Conservation (phyloP, 2,329 filamentous ascomycete genomes). For the Neoarthrinium moseri region DNA sequence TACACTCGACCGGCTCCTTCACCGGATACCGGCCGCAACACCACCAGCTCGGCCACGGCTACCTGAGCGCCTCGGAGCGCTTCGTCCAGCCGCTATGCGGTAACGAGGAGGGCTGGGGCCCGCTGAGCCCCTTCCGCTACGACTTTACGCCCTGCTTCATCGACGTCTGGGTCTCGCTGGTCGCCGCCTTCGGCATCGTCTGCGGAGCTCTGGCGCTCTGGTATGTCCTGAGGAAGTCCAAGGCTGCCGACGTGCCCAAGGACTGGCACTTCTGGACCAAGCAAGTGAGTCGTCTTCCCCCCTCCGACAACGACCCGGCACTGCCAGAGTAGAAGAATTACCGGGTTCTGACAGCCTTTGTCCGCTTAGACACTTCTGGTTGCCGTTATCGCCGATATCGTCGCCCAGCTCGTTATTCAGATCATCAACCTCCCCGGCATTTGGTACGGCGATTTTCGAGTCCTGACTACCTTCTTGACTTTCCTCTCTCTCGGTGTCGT, state of each 20-base stretch:
- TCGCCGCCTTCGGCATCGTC: conserved; percentile 77
- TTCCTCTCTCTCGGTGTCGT: conserved; percentile 72
- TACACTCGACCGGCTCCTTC: conserved; percentile 59
- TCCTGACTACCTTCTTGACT: conserved; percentile 75
- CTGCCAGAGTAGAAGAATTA: too few species aligned
- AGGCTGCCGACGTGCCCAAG: conserved; percentile 66
- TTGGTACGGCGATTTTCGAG: conserved; percentile 80
- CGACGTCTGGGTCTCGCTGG: conserved; percentile 80
- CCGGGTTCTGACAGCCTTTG: too few species aligned
- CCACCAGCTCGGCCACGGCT: conserved; percentile 53
- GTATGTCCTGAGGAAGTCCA: conserved; percentile 72
- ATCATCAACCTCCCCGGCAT: conserved; percentile 65
- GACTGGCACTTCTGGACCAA: conserved; percentile 94
- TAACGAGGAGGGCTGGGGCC: conserved; percentile 93
- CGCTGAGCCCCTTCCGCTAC: conserved; percentile 80
- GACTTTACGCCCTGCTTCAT: conserved; percentile 98
- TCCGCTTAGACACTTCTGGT: conserved; percentile 56
- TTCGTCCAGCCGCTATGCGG: conserved; percentile 75
- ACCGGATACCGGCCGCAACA: conserved; percentile 51
- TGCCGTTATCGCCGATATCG: conserved; percentile 65
- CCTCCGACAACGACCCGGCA: neutral
- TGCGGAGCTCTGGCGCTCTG: conserved; percentile 75
- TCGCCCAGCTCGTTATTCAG: conserved; percentile 74
- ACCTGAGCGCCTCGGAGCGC: conserved; percentile 52
- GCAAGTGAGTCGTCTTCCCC: conserved; percentile 57